Evolutionary conservation across 1,284 basidiomycete genomes (phyloP).

Genomic region (Cutaneotrichosporon cutaneum): DNA sequence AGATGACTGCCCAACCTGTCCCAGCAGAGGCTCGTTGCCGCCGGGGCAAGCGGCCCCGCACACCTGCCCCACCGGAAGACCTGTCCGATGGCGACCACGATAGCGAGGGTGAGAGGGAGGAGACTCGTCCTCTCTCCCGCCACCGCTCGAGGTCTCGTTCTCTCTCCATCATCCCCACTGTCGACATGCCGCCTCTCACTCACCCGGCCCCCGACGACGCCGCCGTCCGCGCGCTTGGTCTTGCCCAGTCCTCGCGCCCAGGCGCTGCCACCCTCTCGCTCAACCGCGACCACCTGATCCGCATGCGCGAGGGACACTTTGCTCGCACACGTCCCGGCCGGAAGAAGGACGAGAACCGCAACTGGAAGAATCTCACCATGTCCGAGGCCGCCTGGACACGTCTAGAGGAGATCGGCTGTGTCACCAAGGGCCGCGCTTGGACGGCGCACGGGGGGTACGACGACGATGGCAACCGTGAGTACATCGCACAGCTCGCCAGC

Average conservation of each 20-base stretch:
- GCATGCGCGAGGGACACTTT: slow-evolving; percentile 27
- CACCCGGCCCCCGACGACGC: slow-evolving; percentile 21
- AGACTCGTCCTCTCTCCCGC: slow-evolving; percentile 3
- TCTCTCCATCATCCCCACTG: slow-evolving; percentile 23
- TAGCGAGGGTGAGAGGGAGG: neutral
- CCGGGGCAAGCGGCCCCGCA: slow-evolving; percentile 7
- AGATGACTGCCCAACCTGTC: neutral
- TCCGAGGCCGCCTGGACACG: slow-evolving; percentile 31
- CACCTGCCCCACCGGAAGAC: neutral
- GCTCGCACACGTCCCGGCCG: slow-evolving; percentile 11
- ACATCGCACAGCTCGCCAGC: neutral
- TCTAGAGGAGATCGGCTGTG: slow-evolving; percentile 30
- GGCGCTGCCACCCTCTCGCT: slow-evolving; percentile 11
- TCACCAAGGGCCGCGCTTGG: slow-evolving; percentile 28
- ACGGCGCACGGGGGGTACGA: slow-evolving; percentile 26
- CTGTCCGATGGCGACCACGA: neutral
- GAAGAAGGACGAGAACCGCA: slow-evolving; percentile 11
- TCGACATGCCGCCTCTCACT: slow-evolving; percentile 16
- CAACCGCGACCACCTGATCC: slow-evolving; percentile 23
- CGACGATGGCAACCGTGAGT: slow-evolving; percentile 30
- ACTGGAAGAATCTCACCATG: slow-evolving; percentile 24
- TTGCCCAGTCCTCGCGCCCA: slow-evolving; percentile 9
- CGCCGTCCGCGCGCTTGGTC: slow-evolving; percentile 19
- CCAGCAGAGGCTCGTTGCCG: neutral
- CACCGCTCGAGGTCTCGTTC: slow-evolving; percentile 17